Evolutionary conservation across 176 grass and related monocot genomes (phyloP), one percentile per base, ranked within the genome.

Genomic region (Typha latifolia): DNA sequence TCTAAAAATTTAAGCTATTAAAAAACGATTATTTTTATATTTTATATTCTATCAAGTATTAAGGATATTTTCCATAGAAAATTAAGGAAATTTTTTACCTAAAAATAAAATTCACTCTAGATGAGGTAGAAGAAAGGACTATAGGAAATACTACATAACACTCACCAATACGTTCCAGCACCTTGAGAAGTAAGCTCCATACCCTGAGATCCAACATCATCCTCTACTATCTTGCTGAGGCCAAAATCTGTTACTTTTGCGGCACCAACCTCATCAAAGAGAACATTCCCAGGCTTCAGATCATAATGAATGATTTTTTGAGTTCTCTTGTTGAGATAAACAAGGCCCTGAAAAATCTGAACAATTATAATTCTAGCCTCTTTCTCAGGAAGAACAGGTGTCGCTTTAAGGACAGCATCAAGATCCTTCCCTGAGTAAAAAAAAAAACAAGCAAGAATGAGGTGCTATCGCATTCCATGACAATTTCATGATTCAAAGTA

Each of bases 141-240:
- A 78, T 14, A 61, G 15, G 47, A 81, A 62, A 21, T 67, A 66
- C 29, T 68, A 67, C 70, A 61, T 43, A 49, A 29, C 10, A 70
- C 77, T 87, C 77, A 99, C 95, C 95, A 99, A 67, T 99, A 99
- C 64, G 95, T 99, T 76, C 95, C 95, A 71, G 89, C 95, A 71
- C 95, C 95, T 72, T 99, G 95, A 62, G 95, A 99, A 69, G 95
- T 99, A 10, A 99, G 84, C 79, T 94, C 95, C 95, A 99, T 94
- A 76, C 94, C 94, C 73, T 94, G 89, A 84, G 95, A 99, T 15
- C 95, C 95, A 78, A 94, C 95, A 83, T 99, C 94, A 82, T 99
- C 73, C 69, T 99, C 94, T 67, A 99, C 94, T 74, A 99, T 99
- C 79, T 99, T 99, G 84, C 94, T 99, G 59, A 99, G 89, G 50